These are phyloP conservation scores for Verbena officinalis DNA, from an alignment of 257 asterid genomes.

Conservation along the genomic window DNA sequence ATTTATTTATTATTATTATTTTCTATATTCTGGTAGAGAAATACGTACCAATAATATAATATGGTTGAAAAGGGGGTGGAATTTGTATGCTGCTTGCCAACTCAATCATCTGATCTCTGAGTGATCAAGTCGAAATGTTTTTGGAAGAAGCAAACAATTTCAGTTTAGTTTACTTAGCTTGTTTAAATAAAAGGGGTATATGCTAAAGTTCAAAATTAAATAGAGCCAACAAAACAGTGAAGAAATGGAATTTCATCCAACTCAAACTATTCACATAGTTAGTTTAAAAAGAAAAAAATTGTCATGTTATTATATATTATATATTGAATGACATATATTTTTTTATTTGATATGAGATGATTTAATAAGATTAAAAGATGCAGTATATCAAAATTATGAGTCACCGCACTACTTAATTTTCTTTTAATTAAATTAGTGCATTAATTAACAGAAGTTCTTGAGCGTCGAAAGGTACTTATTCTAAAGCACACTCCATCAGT, in stretches of 20 bases:
- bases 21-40: background rate
- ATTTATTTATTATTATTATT: background rate
- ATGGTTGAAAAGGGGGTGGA: slow-evolving; percentile 12
- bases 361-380: too few species aligned
- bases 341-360: too few species aligned
- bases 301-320: too few species aligned
- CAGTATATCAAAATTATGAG: background rate
- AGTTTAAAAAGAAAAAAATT: too few species aligned
- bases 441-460: slow-evolving; percentile 5
- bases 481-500: slow-evolving; percentile 20
- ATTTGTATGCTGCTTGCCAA: slow-evolving; percentile 28
- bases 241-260: too few species aligned
- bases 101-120: slow-evolving; percentile 14
- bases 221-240: too few species aligned
- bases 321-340: too few species aligned
- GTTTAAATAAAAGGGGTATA: background rate
- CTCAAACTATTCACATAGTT: too few species aligned
- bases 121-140: slow-evolving; percentile 10
- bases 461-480: background rate
- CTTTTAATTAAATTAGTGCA: background rate
- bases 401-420: slow-evolving; percentile 33
- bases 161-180: background rate
- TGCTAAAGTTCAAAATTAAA: background rate
- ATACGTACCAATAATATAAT: slow-evolving; percentile 1
- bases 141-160: slow-evolving; percentile 16